These are phyloP conservation scores for Fusarium sp. DNA, from an alignment of 2,329 filamentous ascomycete genomes.

Conservation along the genomic window DNA sequence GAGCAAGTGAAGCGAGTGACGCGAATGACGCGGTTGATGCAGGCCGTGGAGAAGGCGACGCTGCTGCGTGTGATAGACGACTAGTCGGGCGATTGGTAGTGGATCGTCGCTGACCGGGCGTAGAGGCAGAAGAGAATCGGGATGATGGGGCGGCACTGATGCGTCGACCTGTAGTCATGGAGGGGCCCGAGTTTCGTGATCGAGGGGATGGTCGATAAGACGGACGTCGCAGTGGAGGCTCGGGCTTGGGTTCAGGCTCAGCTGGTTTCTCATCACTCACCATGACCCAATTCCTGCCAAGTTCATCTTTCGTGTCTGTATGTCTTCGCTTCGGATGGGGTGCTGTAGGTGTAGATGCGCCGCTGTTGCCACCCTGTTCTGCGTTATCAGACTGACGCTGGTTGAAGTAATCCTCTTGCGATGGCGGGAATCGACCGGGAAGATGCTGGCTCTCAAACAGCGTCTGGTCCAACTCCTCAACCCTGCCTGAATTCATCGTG, in stretches of 20 bases:
- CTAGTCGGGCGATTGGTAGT: constrained; percentile 48
- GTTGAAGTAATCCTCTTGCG: constrained; percentile 41
- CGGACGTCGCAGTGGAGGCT: constrained; percentile 40
- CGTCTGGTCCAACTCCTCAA: constrained; percentile 36
- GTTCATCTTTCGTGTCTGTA: constrained; percentile 62
- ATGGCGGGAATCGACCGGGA: constrained; percentile 45
- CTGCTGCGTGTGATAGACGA: constrained; percentile 53
- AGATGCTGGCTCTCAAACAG: constrained; percentile 36
- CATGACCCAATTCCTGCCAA: constrained; percentile 77
- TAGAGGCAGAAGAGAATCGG: constrained; percentile 45
- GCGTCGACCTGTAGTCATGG: constrained; percentile 52
- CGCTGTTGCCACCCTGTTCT: constrained; percentile 45
- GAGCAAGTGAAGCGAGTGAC: constrained; percentile 48
- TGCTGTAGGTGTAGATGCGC: constrained; percentile 54
- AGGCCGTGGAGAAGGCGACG: constrained; percentile 33
- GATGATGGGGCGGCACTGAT: constrained; percentile 52
- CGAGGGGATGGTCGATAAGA: constrained; percentile 40
- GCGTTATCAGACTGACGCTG: constrained; percentile 14
- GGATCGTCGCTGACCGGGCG: constrained; percentile 35
- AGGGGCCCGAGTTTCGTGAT: constrained; percentile 47
- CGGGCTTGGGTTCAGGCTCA: constrained; percentile 33
- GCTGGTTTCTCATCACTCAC: constrained; percentile 57
- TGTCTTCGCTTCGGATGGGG: constrained; percentile 65
- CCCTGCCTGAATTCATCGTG: constrained; percentile 53
- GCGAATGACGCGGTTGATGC: constrained; percentile 48